Conservation (phyloP, 495 filamentous ascomycete genomes). For the Penicillium bialowiezense region DNA sequence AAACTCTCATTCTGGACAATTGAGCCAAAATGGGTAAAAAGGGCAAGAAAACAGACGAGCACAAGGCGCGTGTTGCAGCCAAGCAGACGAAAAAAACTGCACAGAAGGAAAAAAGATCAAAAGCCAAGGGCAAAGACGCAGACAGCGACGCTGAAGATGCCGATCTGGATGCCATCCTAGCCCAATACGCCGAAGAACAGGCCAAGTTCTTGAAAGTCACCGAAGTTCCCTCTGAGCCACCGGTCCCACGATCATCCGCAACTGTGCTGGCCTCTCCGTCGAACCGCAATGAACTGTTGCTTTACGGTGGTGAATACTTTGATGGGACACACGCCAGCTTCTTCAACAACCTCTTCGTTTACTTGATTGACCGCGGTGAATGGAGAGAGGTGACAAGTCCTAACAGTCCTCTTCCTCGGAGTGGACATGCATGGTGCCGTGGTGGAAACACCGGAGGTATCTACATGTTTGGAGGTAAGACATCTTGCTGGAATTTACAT, state of each 20-base stretch:
- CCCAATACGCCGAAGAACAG: conserved; percentile 79
- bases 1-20: conserved; percentile 18
- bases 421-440: conserved; percentile 89
- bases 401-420: conserved; percentile 86
- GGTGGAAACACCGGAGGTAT: conserved; percentile 81
- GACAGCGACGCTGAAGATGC: conserved; percentile 86
- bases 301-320: conserved; percentile 82
- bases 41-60: conserved; percentile 53
- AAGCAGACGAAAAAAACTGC: conserved; percentile 61
- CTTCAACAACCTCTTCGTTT: conserved; percentile 78
- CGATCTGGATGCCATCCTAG: conserved; percentile 96
- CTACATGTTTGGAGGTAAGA: conserved; percentile 82
- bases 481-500: background rate
- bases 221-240: conserved; percentile 71
- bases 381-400: conserved; percentile 88
- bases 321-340: conserved; percentile 62
- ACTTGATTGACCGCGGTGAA: conserved; percentile 79
- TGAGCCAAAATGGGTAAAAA: conserved; percentile 45
- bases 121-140: conserved; percentile 54
- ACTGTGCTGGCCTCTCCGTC: conserved; percentile 80
- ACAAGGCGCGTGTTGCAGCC: conserved; percentile 53
- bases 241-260: conserved; percentile 71
- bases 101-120: conserved; percentile 73
- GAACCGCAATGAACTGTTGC: conserved; percentile 82
- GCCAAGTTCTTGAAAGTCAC: conserved; percentile 92